A percentile compares a stretch with the other conserved stretches of the same genome.
Conservation (phyloP, 2,329 filamentous ascomycete genomes). For the Dactylellina leptospora region DNA sequence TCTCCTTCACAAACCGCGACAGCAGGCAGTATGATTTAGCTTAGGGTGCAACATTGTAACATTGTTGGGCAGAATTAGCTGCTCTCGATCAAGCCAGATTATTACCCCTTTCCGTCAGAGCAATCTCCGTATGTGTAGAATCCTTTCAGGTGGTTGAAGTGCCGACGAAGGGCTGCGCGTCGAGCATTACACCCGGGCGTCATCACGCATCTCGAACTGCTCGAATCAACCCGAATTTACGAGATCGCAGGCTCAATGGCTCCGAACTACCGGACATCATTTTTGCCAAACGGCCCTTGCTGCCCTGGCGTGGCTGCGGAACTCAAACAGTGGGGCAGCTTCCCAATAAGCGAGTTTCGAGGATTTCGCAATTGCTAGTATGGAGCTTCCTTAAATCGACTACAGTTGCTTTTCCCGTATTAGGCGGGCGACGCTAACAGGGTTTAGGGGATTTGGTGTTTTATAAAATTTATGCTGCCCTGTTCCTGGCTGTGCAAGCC, state of each 20-base stretch:
- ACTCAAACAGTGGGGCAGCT: neutral
- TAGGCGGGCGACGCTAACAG: neutral
- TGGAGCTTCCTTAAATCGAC: constrained; percentile 31
- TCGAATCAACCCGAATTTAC: too few species aligned
- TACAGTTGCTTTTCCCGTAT: constrained; percentile 16
- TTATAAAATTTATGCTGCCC: neutral
- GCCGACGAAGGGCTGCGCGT: too few species aligned
- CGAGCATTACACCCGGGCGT: too few species aligned
- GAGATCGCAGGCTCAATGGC: too few species aligned
- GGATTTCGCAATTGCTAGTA: neutral
- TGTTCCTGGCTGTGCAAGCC: constrained; percentile 2
- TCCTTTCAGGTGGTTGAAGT: too few species aligned
- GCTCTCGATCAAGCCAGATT: constrained; percentile 2
- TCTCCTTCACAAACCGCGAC: neutral
- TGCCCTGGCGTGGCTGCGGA: neutral
- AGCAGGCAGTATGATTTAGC: neutral
- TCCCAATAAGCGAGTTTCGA: neutral
- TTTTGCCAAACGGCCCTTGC: too few species aligned
- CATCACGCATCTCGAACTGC: too few species aligned
- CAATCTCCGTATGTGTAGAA: neutral
- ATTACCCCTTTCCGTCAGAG: neutral
- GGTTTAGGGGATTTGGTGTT: neutral
- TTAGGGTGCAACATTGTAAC: neutral
- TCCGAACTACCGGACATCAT: too few species aligned
- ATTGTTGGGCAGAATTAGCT: neutral